Conservation (phyloP, 768 basidiomycete genomes). For the Suillus clintonianus region DNA sequence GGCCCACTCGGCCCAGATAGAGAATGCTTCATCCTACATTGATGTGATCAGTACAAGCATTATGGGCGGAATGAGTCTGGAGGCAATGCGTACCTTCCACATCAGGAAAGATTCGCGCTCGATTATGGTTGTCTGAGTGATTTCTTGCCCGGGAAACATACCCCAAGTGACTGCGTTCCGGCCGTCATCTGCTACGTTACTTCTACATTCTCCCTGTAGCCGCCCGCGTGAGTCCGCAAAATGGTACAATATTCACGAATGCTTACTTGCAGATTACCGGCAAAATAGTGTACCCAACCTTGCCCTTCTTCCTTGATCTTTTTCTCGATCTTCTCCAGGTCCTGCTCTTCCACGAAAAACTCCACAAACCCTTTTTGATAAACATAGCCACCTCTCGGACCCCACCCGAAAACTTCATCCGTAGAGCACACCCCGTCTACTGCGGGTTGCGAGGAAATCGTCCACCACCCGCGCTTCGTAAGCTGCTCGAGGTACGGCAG, state of each 20-base stretch:
- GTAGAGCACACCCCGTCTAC: conserved; percentile 77
- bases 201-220: conserved; percentile 70
- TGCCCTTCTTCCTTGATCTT: conserved; percentile 54
- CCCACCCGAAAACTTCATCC: conserved; percentile 88
- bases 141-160: conserved; percentile 95
- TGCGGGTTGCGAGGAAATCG: conserved; percentile 94
- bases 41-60: conserved; percentile 5
- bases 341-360: conserved; percentile 76
- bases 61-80: not conserved
- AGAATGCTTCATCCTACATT: conserved; percentile 89
- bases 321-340: conserved; percentile 61
- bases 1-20: conserved; percentile 95
- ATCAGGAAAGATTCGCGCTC: conserved; percentile 92
- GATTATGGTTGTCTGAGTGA: conserved; percentile 95
- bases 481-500: conserved; percentile 74
- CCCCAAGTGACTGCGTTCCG: conserved; percentile 99
- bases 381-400: conserved; percentile 89
- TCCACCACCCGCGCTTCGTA: conserved; percentile 88
- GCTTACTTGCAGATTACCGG: conserved; percentile 73
- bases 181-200: conserved; percentile 76
- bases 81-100: conserved; percentile 77
- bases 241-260: not conserved
- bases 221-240: not conserved
- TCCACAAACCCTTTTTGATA: conserved; percentile 98
- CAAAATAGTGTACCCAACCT: conserved; percentile 83